Evolutionary conservation across 495 filamentous ascomycete species (phyloP).

Genomic region (Penicillium egyptiacum): DNA sequence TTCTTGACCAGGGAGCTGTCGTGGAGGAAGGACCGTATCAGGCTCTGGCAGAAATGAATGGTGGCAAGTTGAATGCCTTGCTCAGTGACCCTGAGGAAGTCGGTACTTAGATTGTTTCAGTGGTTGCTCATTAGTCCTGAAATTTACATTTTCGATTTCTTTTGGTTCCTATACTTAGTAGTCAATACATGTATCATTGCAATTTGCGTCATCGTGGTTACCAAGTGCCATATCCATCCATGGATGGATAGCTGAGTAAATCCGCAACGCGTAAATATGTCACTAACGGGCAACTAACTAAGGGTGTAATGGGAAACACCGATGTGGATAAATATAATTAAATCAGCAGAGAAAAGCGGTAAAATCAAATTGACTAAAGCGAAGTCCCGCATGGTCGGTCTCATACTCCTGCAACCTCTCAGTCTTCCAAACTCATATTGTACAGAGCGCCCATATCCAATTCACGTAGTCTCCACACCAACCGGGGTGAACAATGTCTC

Average conservation of each 20-base stretch:
- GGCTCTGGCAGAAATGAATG: conserved; percentile 44
- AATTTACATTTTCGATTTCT: neutral
- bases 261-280: neutral
- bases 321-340: neutral
- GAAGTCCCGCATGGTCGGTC: neutral
- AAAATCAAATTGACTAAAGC: neutral
- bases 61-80: conserved; percentile 42
- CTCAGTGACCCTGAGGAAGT: conserved; percentile 27
- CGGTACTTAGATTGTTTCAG: neutral
- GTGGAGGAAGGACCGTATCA: conserved; percentile 66
- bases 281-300: neutral
- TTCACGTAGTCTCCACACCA: neutral
- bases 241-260: neutral
- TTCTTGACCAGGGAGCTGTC: conserved; percentile 66
- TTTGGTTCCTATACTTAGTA: neutral
- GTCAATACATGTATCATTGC: neutral
- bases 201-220: neutral
- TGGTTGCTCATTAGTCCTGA: neutral
- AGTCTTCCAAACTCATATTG: neutral
- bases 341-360: neutral
- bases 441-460: neutral
- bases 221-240: neutral
- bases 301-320: neutral
- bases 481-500: conserved; percentile 21
- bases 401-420: conserved; percentile 1